phyloP scores from a whole-genome alignment of 805 yeast species.

The Kodamaea restingae region DNA sequence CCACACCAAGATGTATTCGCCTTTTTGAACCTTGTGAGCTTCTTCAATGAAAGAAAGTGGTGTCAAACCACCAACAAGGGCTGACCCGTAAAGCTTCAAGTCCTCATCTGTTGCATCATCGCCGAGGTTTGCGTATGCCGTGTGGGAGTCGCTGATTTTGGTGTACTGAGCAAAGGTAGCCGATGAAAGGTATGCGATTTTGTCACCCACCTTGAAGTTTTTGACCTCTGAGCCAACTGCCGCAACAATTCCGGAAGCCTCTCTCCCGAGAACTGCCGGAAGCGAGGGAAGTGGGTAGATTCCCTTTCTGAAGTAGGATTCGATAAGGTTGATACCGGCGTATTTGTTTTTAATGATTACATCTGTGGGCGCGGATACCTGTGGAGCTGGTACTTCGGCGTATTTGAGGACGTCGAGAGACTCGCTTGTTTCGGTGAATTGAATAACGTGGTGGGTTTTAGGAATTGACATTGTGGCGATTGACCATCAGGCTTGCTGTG shows the following conservation, averaged over 20 bases:
- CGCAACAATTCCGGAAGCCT: constrained; percentile 67
- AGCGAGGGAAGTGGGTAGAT: constrained; percentile 51
- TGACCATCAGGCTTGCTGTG: too few relatives aligned
- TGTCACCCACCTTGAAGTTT: constrained; percentile 61
- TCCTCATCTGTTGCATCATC: constrained; percentile 43
- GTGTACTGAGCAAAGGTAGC: constrained; percentile 72
- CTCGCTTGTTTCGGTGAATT: constrained; percentile 53
- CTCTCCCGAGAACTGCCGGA: constrained; percentile 72
- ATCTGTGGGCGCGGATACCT: constrained; percentile 46
- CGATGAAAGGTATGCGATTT: constrained; percentile 52
- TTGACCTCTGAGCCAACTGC: constrained; percentile 58
- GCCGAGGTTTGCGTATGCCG: constrained; percentile 46
- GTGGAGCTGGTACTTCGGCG: constrained; percentile 58
- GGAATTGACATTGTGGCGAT: constrained; percentile 36
- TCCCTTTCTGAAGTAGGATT: constrained; percentile 78
- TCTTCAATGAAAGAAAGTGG: constrained; percentile 68
- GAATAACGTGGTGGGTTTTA: constrained; percentile 50
- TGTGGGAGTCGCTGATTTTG: constrained; percentile 35
- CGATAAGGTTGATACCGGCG: constrained; percentile 81
- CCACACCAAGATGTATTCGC: constrained; percentile 71
- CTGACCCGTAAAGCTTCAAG: constrained; percentile 55
- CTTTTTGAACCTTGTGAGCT: constrained; percentile 61
- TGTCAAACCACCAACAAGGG: constrained; percentile 71
- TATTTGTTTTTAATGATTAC: constrained; percentile 68
- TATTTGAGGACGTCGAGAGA: constrained; percentile 55